Evolutionary conservation across 2,329 filamentous ascomycete genomes (phyloP).

Genomic region (Sordariomycetes sp.): DNA sequence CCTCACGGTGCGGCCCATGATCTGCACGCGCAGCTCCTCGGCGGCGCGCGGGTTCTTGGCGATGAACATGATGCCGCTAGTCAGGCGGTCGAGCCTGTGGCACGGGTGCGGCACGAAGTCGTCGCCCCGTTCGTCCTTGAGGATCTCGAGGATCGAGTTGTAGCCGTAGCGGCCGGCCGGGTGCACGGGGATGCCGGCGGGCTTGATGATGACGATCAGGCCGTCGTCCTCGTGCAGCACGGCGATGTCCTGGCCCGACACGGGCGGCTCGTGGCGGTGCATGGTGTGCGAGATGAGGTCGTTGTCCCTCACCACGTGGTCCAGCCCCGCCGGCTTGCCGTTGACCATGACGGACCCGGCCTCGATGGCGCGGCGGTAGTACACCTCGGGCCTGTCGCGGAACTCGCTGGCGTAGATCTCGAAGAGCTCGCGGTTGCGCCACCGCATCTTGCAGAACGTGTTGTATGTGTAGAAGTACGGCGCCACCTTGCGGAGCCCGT

Average conservation of each 20-base stretch:
- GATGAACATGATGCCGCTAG: constrained; percentile 96
- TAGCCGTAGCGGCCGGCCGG: constrained; percentile 91
- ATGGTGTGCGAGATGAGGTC: constrained; percentile 87
- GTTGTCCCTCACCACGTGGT: constrained; percentile 73
- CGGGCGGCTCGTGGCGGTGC: constrained; percentile 91
- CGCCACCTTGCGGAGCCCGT: constrained; percentile 68
- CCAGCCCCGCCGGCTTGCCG: constrained; percentile 55
- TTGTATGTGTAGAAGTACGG: constrained; percentile 95
- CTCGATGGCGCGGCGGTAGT: constrained; percentile 80
- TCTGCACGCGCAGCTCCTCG: constrained; percentile 64
- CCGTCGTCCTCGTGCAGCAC: constrained; percentile 87
- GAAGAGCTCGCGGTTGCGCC: constrained; percentile 70
- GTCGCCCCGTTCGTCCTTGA: constrained; percentile 61
- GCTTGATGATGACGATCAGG: constrained; percentile 95
- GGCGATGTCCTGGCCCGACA: constrained; percentile 67
- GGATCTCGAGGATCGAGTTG: constrained; percentile 90
- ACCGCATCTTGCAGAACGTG: constrained; percentile 87
- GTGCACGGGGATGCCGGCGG: constrained; percentile 88
- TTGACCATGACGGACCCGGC: constrained; percentile 72
- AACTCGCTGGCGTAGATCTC: constrained; percentile 92
- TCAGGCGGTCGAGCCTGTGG: constrained; percentile 87
- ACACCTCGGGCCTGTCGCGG: constrained; percentile 72
- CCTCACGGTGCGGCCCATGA: constrained; percentile 69
- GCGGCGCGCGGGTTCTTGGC: constrained; percentile 77
- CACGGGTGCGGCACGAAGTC: constrained; percentile 57